These are phyloP conservation scores for Blastobotrys mokoenaii DNA, from an alignment of 805 yeast genomes.

Conservation along the genomic window DNA sequence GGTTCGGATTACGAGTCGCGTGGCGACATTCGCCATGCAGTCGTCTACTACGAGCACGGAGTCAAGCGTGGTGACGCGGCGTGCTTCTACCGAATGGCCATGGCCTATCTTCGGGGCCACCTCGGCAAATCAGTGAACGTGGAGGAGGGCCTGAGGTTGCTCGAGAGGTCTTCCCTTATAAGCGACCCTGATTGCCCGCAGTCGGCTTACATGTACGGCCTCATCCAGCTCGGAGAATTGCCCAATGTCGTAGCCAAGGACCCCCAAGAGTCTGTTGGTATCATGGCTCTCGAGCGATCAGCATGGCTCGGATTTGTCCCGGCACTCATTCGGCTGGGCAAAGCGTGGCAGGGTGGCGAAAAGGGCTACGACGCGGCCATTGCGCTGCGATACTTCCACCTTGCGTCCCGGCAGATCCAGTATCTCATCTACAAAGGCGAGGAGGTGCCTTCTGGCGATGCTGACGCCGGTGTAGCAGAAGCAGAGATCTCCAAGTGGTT, in stretches of 20 bases:
- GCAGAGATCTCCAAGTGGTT: slow-evolving; percentile 48
- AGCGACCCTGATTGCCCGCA: slow-evolving; percentile 33
- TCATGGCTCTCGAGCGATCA: slow-evolving; percentile 26
- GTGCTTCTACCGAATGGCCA: slow-evolving; percentile 31
- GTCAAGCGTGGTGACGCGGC: slow-evolving; percentile 30
- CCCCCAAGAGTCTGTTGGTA: slow-evolving; percentile 16
- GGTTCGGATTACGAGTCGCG: slow-evolving; percentile 28
- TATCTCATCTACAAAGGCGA: slow-evolving; percentile 17
- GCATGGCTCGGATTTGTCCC: slow-evolving; percentile 32
- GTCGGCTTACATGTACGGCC: slow-evolving; percentile 32
- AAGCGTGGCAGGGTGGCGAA: slow-evolving; percentile 29
- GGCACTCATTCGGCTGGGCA: slow-evolving; percentile 30
- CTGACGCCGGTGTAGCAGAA: slow-evolving; percentile 28
- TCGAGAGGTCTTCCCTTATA: slow-evolving; percentile 21
- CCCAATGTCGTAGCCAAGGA: slow-evolving; percentile 10
- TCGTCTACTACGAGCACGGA: slow-evolving; percentile 29
- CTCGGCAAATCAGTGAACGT: slow-evolving; percentile 22
- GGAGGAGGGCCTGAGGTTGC: slow-evolving; percentile 19
- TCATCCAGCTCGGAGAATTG: slow-evolving; percentile 29
- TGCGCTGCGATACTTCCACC: slow-evolving; percentile 28
- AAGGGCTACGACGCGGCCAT: slow-evolving; percentile 25
- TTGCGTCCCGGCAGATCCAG: slow-evolving; percentile 29
- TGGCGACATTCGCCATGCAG: slow-evolving; percentile 25
- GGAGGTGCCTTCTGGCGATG: slow-evolving; percentile 6
- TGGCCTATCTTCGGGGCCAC: slow-evolving; percentile 28